Evolutionary conservation across 192 early-diverging fungal species (phyloP).

Genomic region (Dissophora globulifera): DNA sequence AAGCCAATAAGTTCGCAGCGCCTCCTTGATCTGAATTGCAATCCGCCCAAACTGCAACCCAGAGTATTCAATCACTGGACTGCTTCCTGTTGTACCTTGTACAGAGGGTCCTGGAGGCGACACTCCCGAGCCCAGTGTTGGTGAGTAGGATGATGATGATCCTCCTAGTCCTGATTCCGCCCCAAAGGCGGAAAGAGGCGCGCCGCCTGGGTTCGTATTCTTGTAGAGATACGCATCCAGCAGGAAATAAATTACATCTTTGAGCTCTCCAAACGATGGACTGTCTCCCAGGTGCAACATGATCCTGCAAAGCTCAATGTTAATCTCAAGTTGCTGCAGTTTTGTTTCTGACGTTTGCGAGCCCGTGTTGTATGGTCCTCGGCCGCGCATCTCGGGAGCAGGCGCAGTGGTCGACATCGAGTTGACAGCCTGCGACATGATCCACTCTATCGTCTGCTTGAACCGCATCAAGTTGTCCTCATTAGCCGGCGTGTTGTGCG

Average conservation of each 20-base stretch:
- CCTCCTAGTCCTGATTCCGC: background rate
- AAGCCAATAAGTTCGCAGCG: constrained; percentile 23
- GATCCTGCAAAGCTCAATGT: constrained; percentile 62
- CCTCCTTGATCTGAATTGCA: constrained; percentile 31
- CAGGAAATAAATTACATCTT: constrained; percentile 77
- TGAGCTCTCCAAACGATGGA: constrained; percentile 67
- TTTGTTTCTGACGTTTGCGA: constrained; percentile 26
- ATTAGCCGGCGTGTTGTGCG: constrained; percentile 35
- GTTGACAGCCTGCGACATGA: constrained; percentile 59
- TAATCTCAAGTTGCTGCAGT: constrained; percentile 63
- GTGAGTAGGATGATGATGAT: too few species aligned
- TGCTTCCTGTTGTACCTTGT: too few species aligned
- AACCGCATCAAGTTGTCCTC: constrained; percentile 51
- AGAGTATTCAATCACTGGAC: constrained; percentile 31
- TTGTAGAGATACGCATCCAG: constrained; percentile 68
- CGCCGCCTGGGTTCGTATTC: constrained; percentile 21
- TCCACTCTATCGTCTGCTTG: constrained; percentile 58
- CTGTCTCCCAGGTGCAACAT: constrained; percentile 66
- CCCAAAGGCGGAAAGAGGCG: background rate
- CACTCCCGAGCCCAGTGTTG: too few species aligned
- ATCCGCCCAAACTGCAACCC: constrained; percentile 30
- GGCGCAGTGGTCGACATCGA: constrained; percentile 24
- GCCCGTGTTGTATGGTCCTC: too few species aligned
- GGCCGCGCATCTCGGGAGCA: too few species aligned
- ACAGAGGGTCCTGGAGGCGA: too few species aligned